These are phyloP conservation scores for Solanum sitiens DNA, from an alignment of 257 asterid species.

Conservation along the genomic window DNA sequence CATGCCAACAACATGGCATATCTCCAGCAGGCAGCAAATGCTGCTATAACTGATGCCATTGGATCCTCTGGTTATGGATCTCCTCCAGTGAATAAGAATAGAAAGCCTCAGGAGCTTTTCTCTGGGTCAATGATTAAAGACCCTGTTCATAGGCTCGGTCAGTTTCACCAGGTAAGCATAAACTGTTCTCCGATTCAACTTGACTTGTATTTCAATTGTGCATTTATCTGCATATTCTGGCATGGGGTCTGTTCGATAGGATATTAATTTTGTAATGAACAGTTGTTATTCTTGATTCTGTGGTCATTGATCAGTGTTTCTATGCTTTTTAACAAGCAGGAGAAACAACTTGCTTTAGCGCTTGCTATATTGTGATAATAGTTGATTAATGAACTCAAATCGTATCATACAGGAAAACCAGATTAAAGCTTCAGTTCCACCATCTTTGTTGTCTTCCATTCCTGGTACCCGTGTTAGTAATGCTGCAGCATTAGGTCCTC, in stretches of 20 bases:
- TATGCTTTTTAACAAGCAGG: neutral
- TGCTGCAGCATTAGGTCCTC: constrained; percentile 9
- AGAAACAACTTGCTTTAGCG: neutral
- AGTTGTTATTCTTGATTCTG: neutral
- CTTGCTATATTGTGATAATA: neutral
- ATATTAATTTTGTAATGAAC: neutral
- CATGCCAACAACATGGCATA: constrained; percentile 6
- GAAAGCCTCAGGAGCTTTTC: constrained; percentile 9
- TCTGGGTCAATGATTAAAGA: constrained; percentile 1
- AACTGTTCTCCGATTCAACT: neutral
- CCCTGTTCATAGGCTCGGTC: constrained; percentile 4
- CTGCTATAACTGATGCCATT: constrained; percentile 16
- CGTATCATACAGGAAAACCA: neutral
- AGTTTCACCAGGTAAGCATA: constrained; percentile 13
- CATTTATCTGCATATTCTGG: neutral
- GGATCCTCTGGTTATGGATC: constrained; percentile 20
- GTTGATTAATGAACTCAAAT: neutral
- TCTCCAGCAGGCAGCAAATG: constrained; percentile 15
- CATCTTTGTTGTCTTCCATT: constrained; percentile 1
- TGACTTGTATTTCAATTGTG: neutral
- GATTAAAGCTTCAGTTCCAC: constrained; percentile 2
- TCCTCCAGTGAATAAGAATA: constrained; percentile 13
- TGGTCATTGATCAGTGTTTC: neutral
- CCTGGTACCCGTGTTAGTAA: constrained; percentile 6
- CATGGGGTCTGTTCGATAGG: neutral